Conservation (phyloP, 768 basidiomycete species). For the Lactarius tabidus region DNA sequence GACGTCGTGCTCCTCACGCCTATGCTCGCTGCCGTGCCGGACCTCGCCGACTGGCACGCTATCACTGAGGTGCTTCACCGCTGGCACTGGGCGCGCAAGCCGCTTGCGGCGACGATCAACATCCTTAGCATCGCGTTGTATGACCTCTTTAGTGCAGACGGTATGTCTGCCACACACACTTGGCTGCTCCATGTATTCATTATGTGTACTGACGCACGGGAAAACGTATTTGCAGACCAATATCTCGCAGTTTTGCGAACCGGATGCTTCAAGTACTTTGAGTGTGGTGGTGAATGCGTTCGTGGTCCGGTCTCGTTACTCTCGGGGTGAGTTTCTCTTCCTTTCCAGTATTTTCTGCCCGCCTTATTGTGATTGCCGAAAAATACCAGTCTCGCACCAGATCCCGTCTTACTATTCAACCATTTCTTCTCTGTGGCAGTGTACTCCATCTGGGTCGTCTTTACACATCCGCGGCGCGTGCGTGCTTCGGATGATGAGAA, state of each 20-base stretch:
- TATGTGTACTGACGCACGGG: not conserved
- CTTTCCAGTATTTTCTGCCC: not conserved
- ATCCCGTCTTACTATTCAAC: slow-evolving; percentile 73
- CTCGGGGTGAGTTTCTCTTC: slow-evolving; percentile 57
- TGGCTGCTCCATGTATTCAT: not conserved
- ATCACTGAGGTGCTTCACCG: slow-evolving; percentile 50
- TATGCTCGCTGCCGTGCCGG: slow-evolving; percentile 47
- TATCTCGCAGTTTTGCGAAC: slow-evolving; percentile 58
- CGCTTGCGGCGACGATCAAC: slow-evolving; percentile 81
- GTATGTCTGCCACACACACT: slow-evolving; percentile 42
- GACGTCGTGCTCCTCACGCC: slow-evolving; percentile 75
- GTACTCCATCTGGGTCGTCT: slow-evolving; percentile 89
- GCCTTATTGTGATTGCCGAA: not conserved
- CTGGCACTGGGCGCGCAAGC: slow-evolving; percentile 89
- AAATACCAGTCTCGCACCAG: slow-evolving; percentile 61
- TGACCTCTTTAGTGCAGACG: slow-evolving; percentile 90
- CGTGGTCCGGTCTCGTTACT: slow-evolving; percentile 87
- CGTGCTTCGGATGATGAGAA: slow-evolving; percentile 36
- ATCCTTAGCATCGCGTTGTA: slow-evolving; percentile 91
- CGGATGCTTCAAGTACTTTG: slow-evolving; percentile 98
- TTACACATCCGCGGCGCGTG: slow-evolving; percentile 53
- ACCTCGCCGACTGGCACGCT: slow-evolving; percentile 47
- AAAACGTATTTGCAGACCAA: slow-evolving; percentile 55
- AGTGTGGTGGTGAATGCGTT: slow-evolving; percentile 85
- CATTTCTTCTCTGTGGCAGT: slow-evolving; percentile 97